These are phyloP conservation scores for Phanerochaete sordida DNA, from an alignment of 768 basidiomycete species.

Conservation along the genomic window DNA sequence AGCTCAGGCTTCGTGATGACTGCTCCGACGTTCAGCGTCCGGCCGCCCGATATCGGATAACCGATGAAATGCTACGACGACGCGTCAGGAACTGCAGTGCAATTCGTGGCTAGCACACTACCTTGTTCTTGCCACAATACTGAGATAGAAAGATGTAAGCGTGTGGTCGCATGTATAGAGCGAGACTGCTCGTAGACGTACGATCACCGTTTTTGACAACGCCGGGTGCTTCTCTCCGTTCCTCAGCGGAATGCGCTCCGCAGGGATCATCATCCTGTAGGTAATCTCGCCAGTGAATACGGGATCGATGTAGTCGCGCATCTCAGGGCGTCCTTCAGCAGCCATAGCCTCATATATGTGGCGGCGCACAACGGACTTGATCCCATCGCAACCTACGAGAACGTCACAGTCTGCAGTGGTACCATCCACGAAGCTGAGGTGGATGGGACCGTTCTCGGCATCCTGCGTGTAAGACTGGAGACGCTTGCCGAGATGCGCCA, in stretches of 20 bases:
- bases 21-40: constrained; percentile 42
- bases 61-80: not conserved
- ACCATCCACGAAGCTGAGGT: constrained; percentile 25
- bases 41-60: constrained; percentile 34
- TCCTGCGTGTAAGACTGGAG: constrained; percentile 19
- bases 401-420: constrained; percentile 25
- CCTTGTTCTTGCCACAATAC: constrained; percentile 50
- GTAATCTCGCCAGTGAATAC: constrained; percentile 43
- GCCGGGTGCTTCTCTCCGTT: constrained; percentile 27
- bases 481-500: constrained; percentile 30
- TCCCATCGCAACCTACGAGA: constrained; percentile 32
- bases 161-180: too few relatives aligned
- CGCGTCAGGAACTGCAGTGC: not conserved
- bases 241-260: constrained; percentile 26
- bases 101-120: constrained; percentile 12
- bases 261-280: constrained; percentile 44
- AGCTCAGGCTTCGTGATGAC: constrained; percentile 36
- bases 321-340: constrained; percentile 15
- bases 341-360: constrained; percentile 26
- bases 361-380: constrained; percentile 30
- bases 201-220: constrained; percentile 41
- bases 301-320: constrained; percentile 38
- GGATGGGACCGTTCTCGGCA: not conserved
- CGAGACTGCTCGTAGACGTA: too few relatives aligned
- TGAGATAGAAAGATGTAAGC: too few relatives aligned